Conservation (phyloP, 345 rosid species). For the Camelina sativa region DNA sequence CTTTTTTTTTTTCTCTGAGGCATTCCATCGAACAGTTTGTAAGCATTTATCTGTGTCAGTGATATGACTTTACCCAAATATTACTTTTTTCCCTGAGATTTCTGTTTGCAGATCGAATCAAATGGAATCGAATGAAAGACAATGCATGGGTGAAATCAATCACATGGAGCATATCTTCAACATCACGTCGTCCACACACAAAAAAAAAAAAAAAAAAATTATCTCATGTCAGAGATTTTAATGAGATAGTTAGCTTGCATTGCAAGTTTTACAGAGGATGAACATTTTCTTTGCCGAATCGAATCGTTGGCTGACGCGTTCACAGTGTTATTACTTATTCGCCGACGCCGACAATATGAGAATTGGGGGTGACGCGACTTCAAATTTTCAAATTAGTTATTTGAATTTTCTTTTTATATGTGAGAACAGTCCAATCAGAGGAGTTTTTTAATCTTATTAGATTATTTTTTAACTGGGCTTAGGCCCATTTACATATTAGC, state of each 20-base stretch:
- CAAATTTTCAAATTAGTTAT: neutral
- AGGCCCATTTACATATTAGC: neutral
- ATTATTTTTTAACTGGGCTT: neutral
- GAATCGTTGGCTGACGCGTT: neutral
- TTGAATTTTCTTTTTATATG: neutral
- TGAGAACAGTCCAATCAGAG: neutral
- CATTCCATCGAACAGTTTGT: conserved; percentile 32
- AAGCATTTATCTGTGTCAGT: neutral
- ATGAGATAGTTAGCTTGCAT: neutral
- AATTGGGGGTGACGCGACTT: neutral
- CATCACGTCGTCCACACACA: neutral
- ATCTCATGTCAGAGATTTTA: neutral
- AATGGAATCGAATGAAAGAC: neutral
- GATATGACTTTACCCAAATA: neutral
- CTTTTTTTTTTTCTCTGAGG: neutral
- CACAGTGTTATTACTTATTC: neutral
- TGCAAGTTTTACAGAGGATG: neutral
- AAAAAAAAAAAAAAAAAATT: neutral
- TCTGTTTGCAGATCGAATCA: neutral
- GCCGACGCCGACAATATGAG: conserved; percentile 1
- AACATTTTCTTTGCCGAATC: neutral
- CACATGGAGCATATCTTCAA: conserved; percentile 17
- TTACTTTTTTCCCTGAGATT: neutral
- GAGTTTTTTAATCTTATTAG: neutral
- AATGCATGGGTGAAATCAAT: neutral